These are phyloP conservation scores for barley (Hordeum vulgare) DNA, from an alignment of 176 grass and related monocot species.

Conservation along the genomic window MorexV3_pseudomolecules_assembly NC_058524.1:307167212-307167711, in stretches of 20 bases:
- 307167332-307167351: no score
- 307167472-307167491: not conserved
- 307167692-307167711: constrained; percentile 1
- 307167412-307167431: no score
- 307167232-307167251: not conserved
- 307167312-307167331: no score
- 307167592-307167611: constrained; percentile 96
- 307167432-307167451: not conserved
- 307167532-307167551: not conserved
- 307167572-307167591: constrained; percentile 94
- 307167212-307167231: constrained; percentile 54
- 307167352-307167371: no score
- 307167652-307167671: constrained; percentile 24
- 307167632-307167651: constrained; percentile 42
- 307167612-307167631: constrained; percentile 89
- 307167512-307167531: not conserved
- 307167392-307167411: no score
- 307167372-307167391: no score
- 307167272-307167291: no score
- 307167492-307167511: not conserved
- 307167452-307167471: not conserved
- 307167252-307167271: no score
- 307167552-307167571: constrained; percentile 23
- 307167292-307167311: no score
- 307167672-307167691: not conserved